phyloP scores from a whole-genome alignment of 1,139 yeast genomes.

The Sugiyamaella xylanicola region DNA sequence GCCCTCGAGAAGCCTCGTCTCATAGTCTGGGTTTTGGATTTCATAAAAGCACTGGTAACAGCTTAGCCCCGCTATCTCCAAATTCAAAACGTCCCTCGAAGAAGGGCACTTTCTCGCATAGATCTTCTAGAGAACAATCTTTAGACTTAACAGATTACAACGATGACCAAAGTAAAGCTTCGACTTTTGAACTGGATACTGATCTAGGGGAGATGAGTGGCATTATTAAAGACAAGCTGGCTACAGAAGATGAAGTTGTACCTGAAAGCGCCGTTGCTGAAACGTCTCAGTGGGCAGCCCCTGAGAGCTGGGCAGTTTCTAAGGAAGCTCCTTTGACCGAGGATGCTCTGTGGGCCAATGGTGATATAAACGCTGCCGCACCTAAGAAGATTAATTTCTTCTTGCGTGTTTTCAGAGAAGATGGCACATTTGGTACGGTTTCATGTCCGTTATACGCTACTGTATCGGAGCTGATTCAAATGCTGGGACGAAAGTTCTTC shows the following conservation, averaged over 20 bases:
- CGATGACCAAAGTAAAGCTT: conserved; percentile 8
- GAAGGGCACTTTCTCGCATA: conserved; percentile 7
- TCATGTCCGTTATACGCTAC: conserved; percentile 76
- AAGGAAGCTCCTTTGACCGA: conserved; percentile 19
- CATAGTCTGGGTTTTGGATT: conserved; percentile 16
- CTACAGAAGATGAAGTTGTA: conserved; percentile 16
- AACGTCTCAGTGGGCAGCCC: conserved; percentile 62
- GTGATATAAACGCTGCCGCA: conserved; percentile 22
- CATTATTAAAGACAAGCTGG: conserved; percentile 42
- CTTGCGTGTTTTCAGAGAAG: conserved; percentile 73
- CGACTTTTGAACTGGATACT: conserved; percentile 45
- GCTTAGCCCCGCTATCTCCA: conserved; percentile 7
- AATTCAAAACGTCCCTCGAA: conserved; percentile 1
- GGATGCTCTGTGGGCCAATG: conserved; percentile 24
- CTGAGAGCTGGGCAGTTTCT: conserved; percentile 75
- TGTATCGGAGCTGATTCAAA: conserved; percentile 69
- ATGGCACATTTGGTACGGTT: conserved; percentile 80
- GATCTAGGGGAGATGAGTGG: conserved; percentile 57
- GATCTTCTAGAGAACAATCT: conserved; percentile 10
- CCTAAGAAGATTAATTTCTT: conserved; percentile 43
- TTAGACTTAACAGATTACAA: neutral
- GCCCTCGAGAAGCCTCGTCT: conserved; percentile 19
- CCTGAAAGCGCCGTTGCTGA: neutral
- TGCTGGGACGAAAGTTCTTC: conserved; percentile 75
- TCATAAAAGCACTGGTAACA: conserved; percentile 8